These are phyloP conservation scores for Populus hybrid DNA, from an alignment of 441 rosid genomes.

Conservation along the genomic window DNA sequence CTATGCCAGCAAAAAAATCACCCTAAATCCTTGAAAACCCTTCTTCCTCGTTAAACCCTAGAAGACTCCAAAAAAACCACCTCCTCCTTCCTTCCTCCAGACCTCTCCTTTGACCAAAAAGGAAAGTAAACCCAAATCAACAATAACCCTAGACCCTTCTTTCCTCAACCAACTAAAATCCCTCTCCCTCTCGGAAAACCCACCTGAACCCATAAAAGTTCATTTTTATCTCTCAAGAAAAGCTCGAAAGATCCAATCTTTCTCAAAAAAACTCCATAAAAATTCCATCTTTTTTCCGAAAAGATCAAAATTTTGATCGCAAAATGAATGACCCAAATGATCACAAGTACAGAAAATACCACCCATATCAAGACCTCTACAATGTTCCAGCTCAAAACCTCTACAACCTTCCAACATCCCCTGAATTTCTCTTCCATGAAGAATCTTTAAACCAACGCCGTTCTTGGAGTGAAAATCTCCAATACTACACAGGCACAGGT, in stretches of 20 bases:
- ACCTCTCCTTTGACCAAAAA: not conserved
- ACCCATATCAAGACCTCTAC: constrained; percentile 51
- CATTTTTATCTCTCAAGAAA: not conserved
- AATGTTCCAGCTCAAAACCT: constrained; percentile 41
- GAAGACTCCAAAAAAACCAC: not conserved
- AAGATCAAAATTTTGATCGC: not conserved
- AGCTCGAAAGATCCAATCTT: not conserved
- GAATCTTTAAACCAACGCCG: constrained; percentile 46
- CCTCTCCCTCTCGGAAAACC: not conserved
- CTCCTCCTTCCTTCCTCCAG: not conserved
- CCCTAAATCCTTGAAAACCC: not conserved
- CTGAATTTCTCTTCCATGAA: constrained; percentile 56
- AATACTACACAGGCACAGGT: constrained; percentile 54
- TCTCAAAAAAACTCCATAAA: constrained; percentile 1
- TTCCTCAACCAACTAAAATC: not conserved
- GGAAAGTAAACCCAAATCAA: not conserved
- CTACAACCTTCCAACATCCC: constrained; percentile 57
- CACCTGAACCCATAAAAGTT: not conserved
- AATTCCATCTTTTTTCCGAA: not conserved
- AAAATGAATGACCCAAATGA: constrained; percentile 29
- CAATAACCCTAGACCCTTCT: not conserved
- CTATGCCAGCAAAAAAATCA: too few relatives aligned
- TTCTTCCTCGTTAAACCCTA: not conserved
- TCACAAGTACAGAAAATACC: constrained; percentile 31
- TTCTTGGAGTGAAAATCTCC: constrained; percentile 58